Evolutionary conservation across 164 flowering plant genomes (phyloP), one percentile per base, ranked within the genome.

Genomic region (Pachysandra terminalis): DNA sequence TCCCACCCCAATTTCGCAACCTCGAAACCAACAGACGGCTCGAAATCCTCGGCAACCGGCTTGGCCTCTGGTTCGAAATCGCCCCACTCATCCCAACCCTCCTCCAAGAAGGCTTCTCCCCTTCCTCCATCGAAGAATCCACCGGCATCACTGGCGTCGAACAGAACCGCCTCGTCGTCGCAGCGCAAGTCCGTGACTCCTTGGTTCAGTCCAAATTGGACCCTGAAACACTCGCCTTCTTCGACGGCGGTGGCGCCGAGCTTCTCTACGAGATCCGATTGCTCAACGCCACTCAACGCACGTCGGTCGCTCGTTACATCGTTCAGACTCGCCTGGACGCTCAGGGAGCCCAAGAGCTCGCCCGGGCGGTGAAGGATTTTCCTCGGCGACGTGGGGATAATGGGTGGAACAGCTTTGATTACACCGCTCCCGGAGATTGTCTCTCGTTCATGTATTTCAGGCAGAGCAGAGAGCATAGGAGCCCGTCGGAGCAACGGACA

Each of bases 101-200:
- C 19, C 59, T 73, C 58, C 79, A 75, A 7, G 86, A 90, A 56
- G 96, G 97, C 49, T 87, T 90, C 85, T 32, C 83, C 9, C 83
- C 90, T 35, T 69, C 96, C 51, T 56, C 84, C 59, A 67, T 94
- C 49, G 98, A 94, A 56, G 95, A 94, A 57, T n/a, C 66, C 75
- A 94, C 98, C 45, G 98, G 98, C 27, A 85, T 94, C 63, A 27
- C 96, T 45, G 88, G 91, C 45, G 81, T 81, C 55, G 97, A 94
- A 70, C 98, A 94, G 80, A 94, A 90, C 72, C 84, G 87, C 41
- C 69, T 88, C 22, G 71, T 87, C 19, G 98, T 94, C 19, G 97
- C 80, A 0, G 80, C 93, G 53, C 80, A 90, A 71, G 95, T 94
- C 28, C 81, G 96, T 3, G 86, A 85, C 55, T 83, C 97, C 6